These are phyloP conservation scores for Lachnellula subtilissima DNA, from an alignment of 2,329 filamentous ascomycete genomes.

Conservation along the genomic window DNA sequence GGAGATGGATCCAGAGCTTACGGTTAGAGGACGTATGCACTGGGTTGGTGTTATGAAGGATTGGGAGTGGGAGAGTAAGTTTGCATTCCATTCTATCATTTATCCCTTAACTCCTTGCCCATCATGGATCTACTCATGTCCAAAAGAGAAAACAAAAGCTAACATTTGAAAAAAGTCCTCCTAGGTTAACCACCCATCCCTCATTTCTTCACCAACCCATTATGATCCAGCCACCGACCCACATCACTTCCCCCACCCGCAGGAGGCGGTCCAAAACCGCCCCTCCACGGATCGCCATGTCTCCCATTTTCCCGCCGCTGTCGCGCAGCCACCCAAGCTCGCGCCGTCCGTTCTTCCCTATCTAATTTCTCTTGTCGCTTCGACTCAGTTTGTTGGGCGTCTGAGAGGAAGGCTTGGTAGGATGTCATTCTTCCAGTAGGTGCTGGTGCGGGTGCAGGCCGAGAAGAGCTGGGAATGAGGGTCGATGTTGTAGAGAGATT, in stretches of 20 bases:
- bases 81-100: conserved; percentile 17
- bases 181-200: not conserved
- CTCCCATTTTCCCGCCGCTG: conserved; percentile 5
- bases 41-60: conserved; percentile 70
- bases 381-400: conserved; percentile 2
- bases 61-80: conserved; percentile 67
- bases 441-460: not conserved
- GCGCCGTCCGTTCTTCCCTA: conserved; percentile 6
- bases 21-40: conserved; percentile 61
- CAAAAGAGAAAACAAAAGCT: too few relatives aligned
- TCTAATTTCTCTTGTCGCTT: not conserved
- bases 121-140: not conserved
- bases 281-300: conserved; percentile 19
- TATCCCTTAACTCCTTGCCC: not conserved
- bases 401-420: conserved; percentile 12
- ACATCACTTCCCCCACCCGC: not conserved
- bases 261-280: conserved; percentile 14
- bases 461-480: not conserved
- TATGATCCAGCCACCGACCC: not conserved
- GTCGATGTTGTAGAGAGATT: conserved; percentile 15
- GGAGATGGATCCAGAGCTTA: conserved; percentile 53
- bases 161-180: not conserved
- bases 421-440: not conserved
- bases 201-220: not conserved
- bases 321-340: conserved; percentile 12